These are phyloP conservation scores for Phylloporus rhodoxanthus DNA, from an alignment of 768 basidiomycete species.

Conservation along the genomic window DNA sequence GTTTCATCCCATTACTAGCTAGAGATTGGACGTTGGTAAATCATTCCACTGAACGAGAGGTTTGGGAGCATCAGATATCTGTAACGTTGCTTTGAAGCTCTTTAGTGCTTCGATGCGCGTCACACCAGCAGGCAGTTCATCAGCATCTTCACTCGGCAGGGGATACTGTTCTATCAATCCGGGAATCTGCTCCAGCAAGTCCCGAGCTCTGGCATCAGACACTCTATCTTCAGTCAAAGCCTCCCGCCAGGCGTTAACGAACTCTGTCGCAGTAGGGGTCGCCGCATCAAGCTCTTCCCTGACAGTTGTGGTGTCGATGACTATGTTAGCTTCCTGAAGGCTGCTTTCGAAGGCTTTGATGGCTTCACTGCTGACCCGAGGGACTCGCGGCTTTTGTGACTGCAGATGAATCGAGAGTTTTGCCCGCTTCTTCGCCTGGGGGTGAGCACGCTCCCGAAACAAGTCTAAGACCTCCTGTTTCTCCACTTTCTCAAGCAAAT, in stretches of 20 bases:
- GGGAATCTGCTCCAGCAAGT: slow-evolving; percentile 51
- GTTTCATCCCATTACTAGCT: slow-evolving; percentile 12
- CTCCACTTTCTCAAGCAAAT: slow-evolving; percentile 53
- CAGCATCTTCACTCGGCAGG: slow-evolving; percentile 46
- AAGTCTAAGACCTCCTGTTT: slow-evolving; percentile 71
- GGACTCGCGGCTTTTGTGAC: slow-evolving; percentile 58
- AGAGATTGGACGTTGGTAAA: slow-evolving; percentile 55
- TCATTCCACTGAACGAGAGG: slow-evolving; percentile 74
- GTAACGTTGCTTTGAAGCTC: slow-evolving; percentile 58
- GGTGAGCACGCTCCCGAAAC: slow-evolving; percentile 66
- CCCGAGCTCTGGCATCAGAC: slow-evolving; percentile 36
- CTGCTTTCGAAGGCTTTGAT: slow-evolving; percentile 54
- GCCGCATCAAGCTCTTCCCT: slow-evolving; percentile 47
- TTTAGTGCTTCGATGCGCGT: slow-evolving; percentile 61
- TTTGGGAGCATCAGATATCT: slow-evolving; percentile 49
- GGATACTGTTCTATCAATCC: slow-evolving; percentile 53
- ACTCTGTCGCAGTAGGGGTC: slow-evolving; percentile 53
- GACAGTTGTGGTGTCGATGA: slow-evolving; percentile 47
- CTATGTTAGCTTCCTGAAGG: slow-evolving; percentile 44
- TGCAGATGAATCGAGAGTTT: slow-evolving; percentile 82
- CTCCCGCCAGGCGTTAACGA: slow-evolving; percentile 57
- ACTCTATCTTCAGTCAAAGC: slow-evolving; percentile 37
- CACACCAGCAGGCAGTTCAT: slow-evolving; percentile 41
- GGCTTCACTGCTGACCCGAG: slow-evolving; percentile 60
- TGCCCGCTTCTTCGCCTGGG: slow-evolving; percentile 58